Evolutionary conservation across 2,329 filamentous ascomycete species (phyloP).

Genomic region (Diaporthe sp.): DNA sequence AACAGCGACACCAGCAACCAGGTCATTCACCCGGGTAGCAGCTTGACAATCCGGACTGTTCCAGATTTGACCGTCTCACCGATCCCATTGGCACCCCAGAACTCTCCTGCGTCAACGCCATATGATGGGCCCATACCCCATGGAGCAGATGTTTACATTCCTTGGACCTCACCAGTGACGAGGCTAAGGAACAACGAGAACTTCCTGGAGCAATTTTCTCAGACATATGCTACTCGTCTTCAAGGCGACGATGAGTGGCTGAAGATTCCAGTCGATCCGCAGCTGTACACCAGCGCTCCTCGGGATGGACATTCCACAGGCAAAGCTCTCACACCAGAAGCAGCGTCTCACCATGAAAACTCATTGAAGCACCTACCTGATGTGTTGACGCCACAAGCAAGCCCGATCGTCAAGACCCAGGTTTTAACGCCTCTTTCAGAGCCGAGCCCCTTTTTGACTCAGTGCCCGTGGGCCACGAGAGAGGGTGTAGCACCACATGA

Average conservation of each 20-base stretch:
- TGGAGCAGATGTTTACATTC: conserved; percentile 38
- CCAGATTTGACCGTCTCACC: conserved; percentile 36
- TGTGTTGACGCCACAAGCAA: conserved; percentile 36
- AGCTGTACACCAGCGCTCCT: conserved; percentile 27
- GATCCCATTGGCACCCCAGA: conserved; percentile 23
- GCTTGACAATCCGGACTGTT: conserved; percentile 36
- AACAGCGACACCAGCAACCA: neutral
- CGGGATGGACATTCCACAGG: conserved; percentile 2
- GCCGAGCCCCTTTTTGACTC: conserved; percentile 31
- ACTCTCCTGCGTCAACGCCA: conserved; percentile 26
- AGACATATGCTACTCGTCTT: conserved; percentile 41
- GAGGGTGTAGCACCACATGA: conserved; percentile 33
- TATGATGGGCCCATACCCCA: conserved; percentile 19
- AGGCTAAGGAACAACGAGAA: conserved; percentile 45
- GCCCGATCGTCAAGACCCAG: conserved; percentile 35
- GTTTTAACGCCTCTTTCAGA: conserved; percentile 39
- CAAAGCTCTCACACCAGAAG: conserved; percentile 26
- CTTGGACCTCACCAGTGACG: conserved; percentile 43
- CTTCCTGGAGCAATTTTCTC: conserved; percentile 46
- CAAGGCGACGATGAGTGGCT: conserved; percentile 39
- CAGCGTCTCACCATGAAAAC: conserved; percentile 15
- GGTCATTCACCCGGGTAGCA: conserved; percentile 9
- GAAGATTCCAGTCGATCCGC: conserved; percentile 42
- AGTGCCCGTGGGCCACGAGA: conserved; percentile 22
- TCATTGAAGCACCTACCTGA: conserved; percentile 15